Base-by-base conservation (phyloP, 768 basidiomycete species). In the Kockovaella imperatae region DNA sequence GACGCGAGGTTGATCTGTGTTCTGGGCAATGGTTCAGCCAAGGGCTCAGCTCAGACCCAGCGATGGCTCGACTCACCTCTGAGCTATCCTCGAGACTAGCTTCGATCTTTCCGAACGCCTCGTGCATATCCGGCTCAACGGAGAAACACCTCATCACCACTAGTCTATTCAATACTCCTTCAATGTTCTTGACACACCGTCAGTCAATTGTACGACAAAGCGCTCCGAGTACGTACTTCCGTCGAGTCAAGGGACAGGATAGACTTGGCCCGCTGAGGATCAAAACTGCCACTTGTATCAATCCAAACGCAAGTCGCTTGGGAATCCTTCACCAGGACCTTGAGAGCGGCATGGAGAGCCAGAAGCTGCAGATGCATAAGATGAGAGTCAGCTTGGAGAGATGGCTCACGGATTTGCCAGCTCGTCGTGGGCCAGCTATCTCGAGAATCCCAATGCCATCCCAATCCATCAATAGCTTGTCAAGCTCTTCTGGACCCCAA, bases 221-320 rank as follows among this genome's bases (percentile, higher is more conserved):
- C n/a, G n/a, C n/a, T n/a, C n/a, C n/a, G n/a, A n/a, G n/a, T n/a
- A n/a, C n/a, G n/a, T n/a, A n/a, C n/a, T n/a, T n/a, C n/a, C n/a
- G n/a, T n/a, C n/a, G n/a, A n/a, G n/a, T n/a, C n/a, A n/a, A n/a
- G n/a, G n/a, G n/a, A n/a, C 4, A 68, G 49, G 6, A 68, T 53
- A 15, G 40, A 28, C 20, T 39, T 48, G 10, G 67, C 67, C 30
- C 69, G 30, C 13, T 53, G 43, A 3, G 65, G 54, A n/a, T 48
- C 41, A 39, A 71, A 69, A 5, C 52, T 54, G 5, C 61, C 65
- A n/a, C 66, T 58, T 6, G 63, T 57, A 38, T 71, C 69, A 7
- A 71, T 47, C 69, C 69, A 71, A 17, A 39, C 35, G 47, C 66
- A 67, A 8, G 49, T 45, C 5, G 53, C 54, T 5, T 25, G 34